Evolutionary conservation across 176 grass and related monocot genomes (phyloP).

Genomic region (Oryza rufipogon): DNA sequence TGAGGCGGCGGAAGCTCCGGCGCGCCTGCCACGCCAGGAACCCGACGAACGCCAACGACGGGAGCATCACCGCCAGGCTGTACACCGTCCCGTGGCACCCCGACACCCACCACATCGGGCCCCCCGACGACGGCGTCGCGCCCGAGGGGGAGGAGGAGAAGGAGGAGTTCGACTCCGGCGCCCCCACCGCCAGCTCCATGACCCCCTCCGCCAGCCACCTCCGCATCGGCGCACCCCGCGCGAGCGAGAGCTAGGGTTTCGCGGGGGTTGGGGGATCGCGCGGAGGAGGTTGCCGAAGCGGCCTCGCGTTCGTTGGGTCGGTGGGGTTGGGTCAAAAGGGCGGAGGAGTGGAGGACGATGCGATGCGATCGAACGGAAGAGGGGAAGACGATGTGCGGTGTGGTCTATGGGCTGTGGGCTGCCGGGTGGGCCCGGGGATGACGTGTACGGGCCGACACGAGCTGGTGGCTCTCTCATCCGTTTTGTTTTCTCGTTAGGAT

Average conservation of each 20-base stretch:
- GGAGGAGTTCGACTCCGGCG: constrained; percentile 45
- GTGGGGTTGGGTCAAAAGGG: constrained; percentile 42
- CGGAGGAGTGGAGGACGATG: background rate
- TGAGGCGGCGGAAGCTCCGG: constrained; percentile 71
- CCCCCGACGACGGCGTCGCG: constrained; percentile 35
- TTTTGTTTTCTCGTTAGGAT: background rate
- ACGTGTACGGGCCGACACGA: constrained; percentile 11
- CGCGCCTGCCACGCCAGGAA: constrained; percentile 86
- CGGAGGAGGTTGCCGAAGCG: constrained; percentile 32
- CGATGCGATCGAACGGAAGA: background rate
- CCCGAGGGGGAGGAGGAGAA: background rate
- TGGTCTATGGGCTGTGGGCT: constrained; percentile 17
- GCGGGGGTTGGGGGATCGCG: background rate
- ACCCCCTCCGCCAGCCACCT: constrained; percentile 41
- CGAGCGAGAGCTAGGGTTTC: constrained; percentile 41
- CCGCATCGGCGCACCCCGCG: constrained; percentile 34
- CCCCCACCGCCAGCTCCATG: constrained; percentile 47
- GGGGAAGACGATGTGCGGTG: background rate
- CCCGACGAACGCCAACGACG: constrained; percentile 72
- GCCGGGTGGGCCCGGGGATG: background rate
- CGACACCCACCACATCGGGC: constrained; percentile 45
- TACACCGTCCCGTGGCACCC: constrained; percentile 78
- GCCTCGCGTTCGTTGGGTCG: constrained; percentile 4
- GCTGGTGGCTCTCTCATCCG: background rate
- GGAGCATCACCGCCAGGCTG: constrained; percentile 80